Percentiles rank a stretch among this genome's conserved stretches.
phyloP scores from a whole-genome alignment of 2,329 filamentous ascomycete genomes.

The Colletotrichum tanaceti region DNA sequence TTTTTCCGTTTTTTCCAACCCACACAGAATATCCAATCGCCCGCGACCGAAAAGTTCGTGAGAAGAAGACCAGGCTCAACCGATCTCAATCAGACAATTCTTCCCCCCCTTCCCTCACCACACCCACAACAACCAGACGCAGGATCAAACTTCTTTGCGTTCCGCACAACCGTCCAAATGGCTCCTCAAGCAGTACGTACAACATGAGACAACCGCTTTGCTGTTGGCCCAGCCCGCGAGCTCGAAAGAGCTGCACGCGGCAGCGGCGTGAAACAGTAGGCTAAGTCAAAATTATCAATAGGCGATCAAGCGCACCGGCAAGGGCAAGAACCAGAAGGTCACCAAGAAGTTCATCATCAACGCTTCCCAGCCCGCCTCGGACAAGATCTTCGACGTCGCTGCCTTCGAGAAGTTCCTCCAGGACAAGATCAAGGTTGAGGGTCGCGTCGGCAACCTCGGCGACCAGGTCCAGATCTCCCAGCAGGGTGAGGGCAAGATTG shows the following conservation, averaged over 20 bases:
- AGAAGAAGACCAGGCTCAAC: constrained; percentile 19
- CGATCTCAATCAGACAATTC: constrained; percentile 33
- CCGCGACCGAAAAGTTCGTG: constrained; percentile 14
- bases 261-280: constrained; percentile 87
- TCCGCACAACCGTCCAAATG: constrained; percentile 70
- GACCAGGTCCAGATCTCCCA: constrained; percentile 91
- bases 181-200: constrained; percentile 89
- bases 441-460: constrained; percentile 97
- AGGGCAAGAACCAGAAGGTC: constrained; percentile 76
- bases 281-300: constrained; percentile 76
- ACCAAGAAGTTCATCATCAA: constrained; percentile 99
- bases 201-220: constrained; percentile 82
- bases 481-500: constrained; percentile 95
- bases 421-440: constrained; percentile 99
- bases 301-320: constrained; percentile 70
- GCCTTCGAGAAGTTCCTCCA: constrained; percentile 99
- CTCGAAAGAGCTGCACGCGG: constrained; percentile 50
- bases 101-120: constrained; percentile 30
- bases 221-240: constrained; percentile 76
- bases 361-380: constrained; percentile 95
- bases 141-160: constrained; percentile 84
- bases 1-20: constrained; percentile 25
- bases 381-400: constrained; percentile 99
- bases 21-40: constrained; percentile 33
- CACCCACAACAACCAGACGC: constrained; percentile 64